Conservation (phyloP, 805 yeast genomes). For the Kuraishia hungarica region DNA sequence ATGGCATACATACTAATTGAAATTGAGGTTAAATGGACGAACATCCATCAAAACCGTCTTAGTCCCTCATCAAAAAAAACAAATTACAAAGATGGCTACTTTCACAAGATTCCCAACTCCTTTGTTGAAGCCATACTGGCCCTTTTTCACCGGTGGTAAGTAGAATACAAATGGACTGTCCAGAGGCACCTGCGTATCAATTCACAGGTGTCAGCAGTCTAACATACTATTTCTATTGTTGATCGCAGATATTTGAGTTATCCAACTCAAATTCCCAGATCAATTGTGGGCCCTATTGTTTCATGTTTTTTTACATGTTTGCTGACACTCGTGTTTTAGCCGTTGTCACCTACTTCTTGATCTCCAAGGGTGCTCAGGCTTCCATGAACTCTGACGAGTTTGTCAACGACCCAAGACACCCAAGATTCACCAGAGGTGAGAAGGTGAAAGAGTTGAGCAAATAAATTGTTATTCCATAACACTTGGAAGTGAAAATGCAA, state of each 20-base stretch:
- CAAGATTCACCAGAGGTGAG: constrained; percentile 64
- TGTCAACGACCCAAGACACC: constrained; percentile 94
- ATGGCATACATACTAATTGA: background rate
- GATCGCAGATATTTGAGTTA: too few relatives aligned
- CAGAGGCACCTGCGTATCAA: background rate
- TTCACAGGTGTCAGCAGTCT: background rate
- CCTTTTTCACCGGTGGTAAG: constrained; percentile 41
- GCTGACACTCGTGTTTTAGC: constrained; percentile 10
- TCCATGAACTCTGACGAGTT: constrained; percentile 70
- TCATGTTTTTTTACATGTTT: background rate
- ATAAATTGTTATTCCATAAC: background rate
- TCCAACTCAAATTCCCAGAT: too few relatives aligned
- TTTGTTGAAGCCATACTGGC: constrained; percentile 37
- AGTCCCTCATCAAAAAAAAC: background rate
- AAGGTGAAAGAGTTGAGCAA: constrained; percentile 16
- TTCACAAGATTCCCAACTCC: constrained; percentile 32
- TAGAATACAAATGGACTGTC: constrained; percentile 7
- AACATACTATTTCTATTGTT: too few relatives aligned
- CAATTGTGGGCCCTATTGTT: too few relatives aligned
- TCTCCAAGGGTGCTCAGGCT: constrained; percentile 61
- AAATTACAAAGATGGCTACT: constrained; percentile 6
- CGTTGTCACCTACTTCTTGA: constrained; percentile 58
- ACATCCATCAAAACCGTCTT: background rate
- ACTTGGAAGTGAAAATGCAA: too few relatives aligned
- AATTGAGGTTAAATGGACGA: background rate